Evolutionary conservation across 2,329 filamentous ascomycete species (phyloP).

Genomic region (Lecanosticta acicola): DNA sequence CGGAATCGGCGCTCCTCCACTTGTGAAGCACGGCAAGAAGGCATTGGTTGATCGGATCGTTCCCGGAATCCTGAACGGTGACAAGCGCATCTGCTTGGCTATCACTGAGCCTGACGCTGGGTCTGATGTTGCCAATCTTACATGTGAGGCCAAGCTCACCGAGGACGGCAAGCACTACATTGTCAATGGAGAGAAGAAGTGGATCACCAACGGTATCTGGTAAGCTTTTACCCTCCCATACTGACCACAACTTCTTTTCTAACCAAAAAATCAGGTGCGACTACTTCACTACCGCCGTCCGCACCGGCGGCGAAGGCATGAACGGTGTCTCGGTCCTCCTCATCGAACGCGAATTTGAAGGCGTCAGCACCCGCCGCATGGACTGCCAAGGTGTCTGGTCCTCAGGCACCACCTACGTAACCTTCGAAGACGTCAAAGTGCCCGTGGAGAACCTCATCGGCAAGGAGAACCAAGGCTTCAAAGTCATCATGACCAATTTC

Average conservation of each 20-base stretch:
- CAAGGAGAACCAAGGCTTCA: constrained; percentile 97
- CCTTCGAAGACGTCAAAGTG: constrained; percentile 98
- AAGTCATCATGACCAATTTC: constrained; percentile 99
- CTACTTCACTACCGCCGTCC: constrained; percentile 95
- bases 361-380: constrained; percentile 91
- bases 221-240: constrained; percentile 5
- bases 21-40: constrained; percentile 89
- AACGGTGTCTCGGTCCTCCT: constrained; percentile 85
- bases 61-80: constrained; percentile 79
- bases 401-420: constrained; percentile 92
- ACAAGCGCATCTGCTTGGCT: constrained; percentile 95
- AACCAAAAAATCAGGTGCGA: no score
- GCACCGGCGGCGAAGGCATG: constrained; percentile 77
- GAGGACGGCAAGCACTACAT: constrained; percentile 99
- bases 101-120: constrained; percentile 95
- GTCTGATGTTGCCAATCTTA: constrained; percentile 89
- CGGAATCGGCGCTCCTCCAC: constrained; percentile 85
- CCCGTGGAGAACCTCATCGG: constrained; percentile 98
- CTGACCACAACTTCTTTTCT: constrained; percentile 15
- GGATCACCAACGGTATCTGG: constrained; percentile 91
- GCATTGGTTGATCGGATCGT: constrained; percentile 78
- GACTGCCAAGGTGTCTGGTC: constrained; percentile 98
- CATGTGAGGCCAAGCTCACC: constrained; percentile 88
- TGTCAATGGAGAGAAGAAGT: constrained; percentile 99
- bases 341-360: constrained; percentile 77